Conservation (phyloP, 1,284 basidiomycete genomes). For the Apiotrichum gracile region DNA sequence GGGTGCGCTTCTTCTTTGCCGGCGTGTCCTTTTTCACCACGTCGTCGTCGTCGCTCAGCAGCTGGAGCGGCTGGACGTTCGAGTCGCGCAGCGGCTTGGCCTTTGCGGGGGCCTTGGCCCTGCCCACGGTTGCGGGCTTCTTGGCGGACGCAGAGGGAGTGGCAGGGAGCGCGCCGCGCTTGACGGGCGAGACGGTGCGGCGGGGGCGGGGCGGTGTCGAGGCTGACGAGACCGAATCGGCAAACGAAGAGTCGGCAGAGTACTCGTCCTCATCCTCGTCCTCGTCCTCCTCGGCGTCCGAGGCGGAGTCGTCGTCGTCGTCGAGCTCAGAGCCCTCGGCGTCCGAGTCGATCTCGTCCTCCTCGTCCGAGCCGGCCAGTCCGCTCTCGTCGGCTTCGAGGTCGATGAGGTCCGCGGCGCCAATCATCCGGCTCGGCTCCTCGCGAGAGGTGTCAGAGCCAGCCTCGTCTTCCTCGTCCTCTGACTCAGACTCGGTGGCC, state of each 20-base stretch:
- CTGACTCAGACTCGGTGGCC: too few species aligned
- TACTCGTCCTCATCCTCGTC: slow-evolving; percentile 20
- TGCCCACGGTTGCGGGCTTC: background rate
- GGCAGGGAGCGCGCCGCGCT: slow-evolving; percentile 2
- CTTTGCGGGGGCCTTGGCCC: too few species aligned
- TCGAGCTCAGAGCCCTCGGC: slow-evolving; percentile 22
- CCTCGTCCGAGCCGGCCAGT: slow-evolving; percentile 6
- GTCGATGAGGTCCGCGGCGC: background rate
- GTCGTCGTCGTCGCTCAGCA: slow-evolving; percentile 21
- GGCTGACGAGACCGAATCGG: slow-evolving; percentile 15
- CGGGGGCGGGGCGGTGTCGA: slow-evolving; percentile 23
- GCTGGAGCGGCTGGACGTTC: background rate
- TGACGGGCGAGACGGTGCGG: slow-evolving; percentile 1
- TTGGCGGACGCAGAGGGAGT: background rate
- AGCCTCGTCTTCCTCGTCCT: background rate
- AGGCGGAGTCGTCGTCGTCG: slow-evolving; percentile 16
- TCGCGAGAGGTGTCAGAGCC: slow-evolving; percentile 1
- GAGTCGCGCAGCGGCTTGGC: background rate
- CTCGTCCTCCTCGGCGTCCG: slow-evolving; percentile 21
- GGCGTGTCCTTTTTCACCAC: slow-evolving; percentile 28
- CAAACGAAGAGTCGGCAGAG: too few species aligned
- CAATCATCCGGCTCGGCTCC: background rate
- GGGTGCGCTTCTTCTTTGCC: slow-evolving; percentile 50
- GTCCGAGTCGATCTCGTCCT: slow-evolving; percentile 19
- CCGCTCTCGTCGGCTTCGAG: slow-evolving; percentile 8